Base-by-base conservation (phyloP, 2,329 filamentous ascomycete species). In the Westerdykella sp. region DNA sequence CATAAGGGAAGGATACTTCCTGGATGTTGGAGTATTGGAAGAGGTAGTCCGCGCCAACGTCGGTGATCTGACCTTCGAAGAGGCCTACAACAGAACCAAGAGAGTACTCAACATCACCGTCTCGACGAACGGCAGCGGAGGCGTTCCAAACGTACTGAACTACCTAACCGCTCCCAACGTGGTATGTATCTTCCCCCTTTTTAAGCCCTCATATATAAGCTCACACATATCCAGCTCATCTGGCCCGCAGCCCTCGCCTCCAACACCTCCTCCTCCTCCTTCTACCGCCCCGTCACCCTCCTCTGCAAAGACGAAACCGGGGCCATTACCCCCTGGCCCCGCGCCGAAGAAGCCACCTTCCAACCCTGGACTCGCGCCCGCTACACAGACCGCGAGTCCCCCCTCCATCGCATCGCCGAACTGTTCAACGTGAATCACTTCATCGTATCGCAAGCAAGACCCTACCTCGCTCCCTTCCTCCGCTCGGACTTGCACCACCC, bases 391-490 rank as follows among this genome's bases (percentile, higher is more conserved):
- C 80, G 80, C 34, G 82, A 81, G 50, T 81, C 78, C 0, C 81
- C 81, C 1, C 75, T 93, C 1, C 76, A 80, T 42, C 79, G 87
- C 32, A 82, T 93, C 23, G 80, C 84, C 6, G 85, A 91, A 68
- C 78, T 91, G 10, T 93, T 93, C 75, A 94, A 94, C 62, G 87
- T 94, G 41, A 94, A 95, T 62, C 90, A 96, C 71, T 96, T 94
- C 69, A 88, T 97, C 51, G 82, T 97, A 53, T 93, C 86, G 51
- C 91, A 96, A 70, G 89, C 91, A 1, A 78, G 90, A 3, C 91
- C 91, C 0, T 95, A 95, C 65, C 74, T 95, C 13, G 83, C 91
- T 22, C 90, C 90, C 0, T 93, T 95, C 56, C 74, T 94, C 5
- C 81, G 84, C 48, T 85, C 83, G 37, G 86, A 91, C 54, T 81